Conservation (phyloP, 768 basidiomycete species). For the Termitomyces sp. region DNA sequence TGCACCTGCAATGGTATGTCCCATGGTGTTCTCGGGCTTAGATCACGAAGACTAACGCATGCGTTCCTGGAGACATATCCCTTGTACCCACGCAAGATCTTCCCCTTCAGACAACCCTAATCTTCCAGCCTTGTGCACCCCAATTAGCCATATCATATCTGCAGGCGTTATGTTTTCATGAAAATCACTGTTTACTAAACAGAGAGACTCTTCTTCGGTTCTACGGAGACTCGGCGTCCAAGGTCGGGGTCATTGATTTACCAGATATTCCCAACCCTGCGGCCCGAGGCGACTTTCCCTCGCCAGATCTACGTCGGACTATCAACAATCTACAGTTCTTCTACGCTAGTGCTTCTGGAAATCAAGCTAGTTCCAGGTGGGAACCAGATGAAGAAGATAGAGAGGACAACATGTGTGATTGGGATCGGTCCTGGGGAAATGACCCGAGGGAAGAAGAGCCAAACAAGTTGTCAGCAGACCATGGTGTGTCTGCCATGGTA, state of each 20-base stretch:
- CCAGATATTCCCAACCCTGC: slow-evolving; percentile 23
- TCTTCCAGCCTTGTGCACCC: slow-evolving; percentile 58
- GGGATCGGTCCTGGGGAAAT: too few relatives aligned
- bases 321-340: slow-evolving; percentile 62
- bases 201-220: slow-evolving; percentile 39
- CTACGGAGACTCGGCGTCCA: slow-evolving; percentile 34
- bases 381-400: not conserved
- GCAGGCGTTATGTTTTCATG: slow-evolving; percentile 53
- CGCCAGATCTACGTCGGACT: slow-evolving; percentile 60
- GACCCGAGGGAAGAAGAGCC: too few relatives aligned
- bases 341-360: slow-evolving; percentile 26
- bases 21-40: not conserved
- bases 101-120: slow-evolving; percentile 69
- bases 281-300: slow-evolving; percentile 18
- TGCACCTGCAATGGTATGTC: slow-evolving; percentile 88
- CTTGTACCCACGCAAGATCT: slow-evolving; percentile 71
- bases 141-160: slow-evolving; percentile 65
- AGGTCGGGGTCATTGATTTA: slow-evolving; percentile 28
- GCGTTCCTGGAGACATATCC: slow-evolving; percentile 51
- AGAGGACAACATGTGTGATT: slow-evolving; percentile 11
- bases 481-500: not conserved
- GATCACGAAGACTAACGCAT: slow-evolving; percentile 1
- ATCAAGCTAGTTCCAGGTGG: slow-evolving; percentile 5
- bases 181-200: slow-evolving; percentile 44
- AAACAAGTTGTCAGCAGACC: slow-evolving; percentile 7